phyloP scores from a whole-genome alignment of 179 eudicot genomes.

The Patellifolia procumbens region DNA sequence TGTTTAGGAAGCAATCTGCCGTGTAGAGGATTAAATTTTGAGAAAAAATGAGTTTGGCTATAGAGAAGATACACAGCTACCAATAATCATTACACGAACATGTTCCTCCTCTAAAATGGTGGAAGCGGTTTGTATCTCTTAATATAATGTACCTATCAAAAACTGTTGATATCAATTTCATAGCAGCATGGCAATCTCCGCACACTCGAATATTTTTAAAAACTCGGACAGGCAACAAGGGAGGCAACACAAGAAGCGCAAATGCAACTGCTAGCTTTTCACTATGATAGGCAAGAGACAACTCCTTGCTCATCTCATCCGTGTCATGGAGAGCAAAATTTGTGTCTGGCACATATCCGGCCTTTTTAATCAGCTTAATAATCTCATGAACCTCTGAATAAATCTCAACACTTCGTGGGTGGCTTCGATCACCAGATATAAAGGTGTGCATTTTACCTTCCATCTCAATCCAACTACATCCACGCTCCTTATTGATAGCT shows the following conservation, averaged over 20 bases:
- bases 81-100: slow-evolving; percentile 84
- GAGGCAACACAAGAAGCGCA: slow-evolving; percentile 57
- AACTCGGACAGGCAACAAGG: slow-evolving; percentile 55
- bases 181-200: slow-evolving; percentile 85
- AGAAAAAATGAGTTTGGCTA: background rate
- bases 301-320: slow-evolving; percentile 62
- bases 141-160: slow-evolving; percentile 52
- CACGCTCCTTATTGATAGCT: slow-evolving; percentile 65
- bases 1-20: background rate
- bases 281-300: slow-evolving; percentile 68
- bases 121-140: slow-evolving; percentile 81
- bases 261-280: slow-evolving; percentile 91
- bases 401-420: slow-evolving; percentile 39
- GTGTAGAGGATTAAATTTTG: background rate
- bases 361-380: slow-evolving; percentile 51
- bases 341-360: slow-evolving; percentile 67
- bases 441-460: slow-evolving; percentile 60
- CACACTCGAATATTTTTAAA: slow-evolving; percentile 76
- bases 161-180: slow-evolving; percentile 61
- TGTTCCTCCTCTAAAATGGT: slow-evolving; percentile 61
- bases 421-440: slow-evolving; percentile 64
- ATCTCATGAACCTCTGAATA: slow-evolving; percentile 62
- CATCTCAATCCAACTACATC: slow-evolving; percentile 79
- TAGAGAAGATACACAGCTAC: slow-evolving; percentile 28
- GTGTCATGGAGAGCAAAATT: slow-evolving; percentile 68